phyloP scores from a whole-genome alignment of 805 yeast genomes.

The Naumovozyma castellii region DNA sequence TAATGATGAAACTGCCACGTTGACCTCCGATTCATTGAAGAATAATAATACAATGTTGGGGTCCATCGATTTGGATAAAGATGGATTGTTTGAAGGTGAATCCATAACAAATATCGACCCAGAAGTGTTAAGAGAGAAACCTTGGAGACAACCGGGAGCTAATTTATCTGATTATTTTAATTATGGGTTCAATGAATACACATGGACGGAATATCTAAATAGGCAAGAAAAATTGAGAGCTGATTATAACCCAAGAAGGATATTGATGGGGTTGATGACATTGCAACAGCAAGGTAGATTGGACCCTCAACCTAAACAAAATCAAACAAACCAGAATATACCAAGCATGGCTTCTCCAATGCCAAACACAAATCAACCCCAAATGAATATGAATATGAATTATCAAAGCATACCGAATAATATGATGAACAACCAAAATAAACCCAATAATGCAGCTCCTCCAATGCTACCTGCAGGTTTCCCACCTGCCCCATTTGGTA shows the following conservation, averaged over 20 bases:
- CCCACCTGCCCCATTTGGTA: conserved; percentile 29
- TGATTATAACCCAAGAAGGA: conserved; percentile 74
- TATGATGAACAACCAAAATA: background rate
- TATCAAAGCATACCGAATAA: conserved; percentile 2
- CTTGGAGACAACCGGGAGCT: conserved; percentile 98
- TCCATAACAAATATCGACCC: conserved; percentile 76
- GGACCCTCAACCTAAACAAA: conserved; percentile 34
- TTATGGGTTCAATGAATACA: conserved; percentile 90
- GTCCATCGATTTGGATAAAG: conserved; percentile 29
- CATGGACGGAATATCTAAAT: conserved; percentile 88
- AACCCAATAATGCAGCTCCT: conserved; percentile 4
- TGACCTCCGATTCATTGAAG: conserved; percentile 1
- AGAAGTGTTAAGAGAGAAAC: conserved; percentile 81
- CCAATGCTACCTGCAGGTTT: conserved; percentile 26
- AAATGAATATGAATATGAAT: conserved; percentile 3
- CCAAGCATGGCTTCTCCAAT: background rate
- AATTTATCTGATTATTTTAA: conserved; percentile 91
- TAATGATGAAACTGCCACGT: background rate
- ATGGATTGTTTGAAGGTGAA: conserved; percentile 51
- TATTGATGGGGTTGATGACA: conserved; percentile 44
- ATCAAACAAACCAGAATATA: conserved; percentile 9
- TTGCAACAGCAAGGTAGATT: conserved; percentile 31
- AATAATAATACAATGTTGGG: conserved; percentile 10
- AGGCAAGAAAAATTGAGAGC: conserved; percentile 77
- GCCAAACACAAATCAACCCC: too few relatives aligned